A percentile compares a stretch with the other conserved stretches of the same genome.
These are phyloP conservation scores for Hemisphaericaspora nanyangensis DNA, from an alignment of 805 yeast genomes.

Conservation along the genomic window DNA sequence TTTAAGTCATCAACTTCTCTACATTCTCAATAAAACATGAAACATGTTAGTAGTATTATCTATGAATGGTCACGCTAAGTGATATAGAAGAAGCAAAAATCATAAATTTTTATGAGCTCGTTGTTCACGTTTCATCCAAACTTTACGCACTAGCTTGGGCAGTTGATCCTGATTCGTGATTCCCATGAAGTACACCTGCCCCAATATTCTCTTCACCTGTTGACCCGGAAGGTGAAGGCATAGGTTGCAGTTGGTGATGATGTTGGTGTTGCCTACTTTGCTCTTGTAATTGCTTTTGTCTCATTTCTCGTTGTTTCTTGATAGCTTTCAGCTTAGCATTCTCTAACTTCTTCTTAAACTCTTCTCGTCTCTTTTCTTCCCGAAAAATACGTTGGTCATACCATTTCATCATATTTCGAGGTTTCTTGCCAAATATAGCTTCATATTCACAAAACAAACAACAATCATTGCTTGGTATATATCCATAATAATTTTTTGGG, in stretches of 20 bases:
- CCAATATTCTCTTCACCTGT: too few species aligned
- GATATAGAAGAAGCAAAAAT: too few species aligned
- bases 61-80: too few species aligned
- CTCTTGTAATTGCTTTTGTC: conserved; percentile 9
- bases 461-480: conserved; percentile 13
- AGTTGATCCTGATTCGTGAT: too few species aligned
- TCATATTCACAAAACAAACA: conserved; percentile 55
- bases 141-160: too few species aligned
- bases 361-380: conserved; percentile 30
- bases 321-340: conserved; percentile 34
- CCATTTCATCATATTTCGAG: conserved; percentile 49
- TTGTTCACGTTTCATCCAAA: too few species aligned
- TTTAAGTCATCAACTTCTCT: too few species aligned
- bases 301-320: conserved; percentile 18
- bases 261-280: not conserved
- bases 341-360: conserved; percentile 34
- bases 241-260: not conserved
- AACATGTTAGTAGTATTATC: too few species aligned
- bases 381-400: conserved; percentile 33
- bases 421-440: conserved; percentile 47
- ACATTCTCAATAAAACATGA: too few species aligned
- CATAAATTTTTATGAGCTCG: too few species aligned
- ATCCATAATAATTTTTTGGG: conserved; percentile 6
- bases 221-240: too few species aligned
- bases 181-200: too few species aligned